Evolutionary conservation across 176 grass and related monocot species (phyloP), one percentile per base, ranked within the genome.

Genomic region (Tillandsia leiboldiana): DNA sequence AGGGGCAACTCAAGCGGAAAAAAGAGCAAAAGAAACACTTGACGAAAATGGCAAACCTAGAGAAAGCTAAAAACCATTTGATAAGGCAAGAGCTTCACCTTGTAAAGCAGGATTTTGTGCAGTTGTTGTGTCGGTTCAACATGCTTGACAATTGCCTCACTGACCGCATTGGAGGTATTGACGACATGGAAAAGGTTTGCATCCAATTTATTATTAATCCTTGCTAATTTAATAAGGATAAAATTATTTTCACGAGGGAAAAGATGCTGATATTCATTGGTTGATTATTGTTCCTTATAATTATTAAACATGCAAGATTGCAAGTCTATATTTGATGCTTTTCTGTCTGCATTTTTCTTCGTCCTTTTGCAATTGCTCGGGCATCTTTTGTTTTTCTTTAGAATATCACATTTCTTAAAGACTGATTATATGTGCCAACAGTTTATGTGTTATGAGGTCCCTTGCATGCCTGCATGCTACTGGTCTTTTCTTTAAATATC

Each of bases 1-100:
- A 85, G 85, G 79, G 90, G 51, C 86, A 93, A 73, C 94, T 99
- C 66, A 99, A 99, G 74, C 77, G 86, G n/a, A 92, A 83, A 82
- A 99, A 93, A 85, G 75, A 78, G 42, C 84, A 87, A 75, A 12
- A 85, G 70, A 97, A 90, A 70, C 79, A 90, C 79, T 74, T 68
- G 2, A 92, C 85, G 80, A 85, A 77, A 56, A 81, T 90, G 64
- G 66, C 51, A 0, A 92, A 90, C 33, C 76, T 97, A 50, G 89
- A 92, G 74, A 86, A 90, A 85, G 29, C 63, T 0, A 89, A 85
- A 73, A 85, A 83, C 78, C 51, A 47, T 65, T 71, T 87, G 64
- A 83, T 97, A 73, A 87, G 85, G 80, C 81, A 80, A 67, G 86
- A 97, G 53, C 71, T 85, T 26, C 72, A 78, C 53, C 65, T 69